These are phyloP conservation scores for Nicotiana tabacum DNA, from an alignment of 257 asterid species.

Conservation along the genomic window DNA sequence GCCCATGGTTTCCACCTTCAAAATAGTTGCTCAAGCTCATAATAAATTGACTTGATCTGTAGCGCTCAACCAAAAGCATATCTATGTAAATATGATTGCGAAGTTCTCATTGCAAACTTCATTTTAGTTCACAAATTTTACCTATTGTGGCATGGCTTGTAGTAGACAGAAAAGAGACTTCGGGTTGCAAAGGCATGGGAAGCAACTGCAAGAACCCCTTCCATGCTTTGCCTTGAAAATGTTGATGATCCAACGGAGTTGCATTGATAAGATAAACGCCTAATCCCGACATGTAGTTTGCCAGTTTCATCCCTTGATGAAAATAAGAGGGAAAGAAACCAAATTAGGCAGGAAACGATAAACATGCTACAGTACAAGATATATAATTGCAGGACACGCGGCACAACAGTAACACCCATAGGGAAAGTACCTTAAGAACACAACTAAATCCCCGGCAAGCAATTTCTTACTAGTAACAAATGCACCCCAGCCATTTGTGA, in stretches of 20 bases:
- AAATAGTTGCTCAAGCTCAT: not conserved
- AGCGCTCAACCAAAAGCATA: conserved; percentile 5
- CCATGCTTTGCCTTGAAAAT: conserved; percentile 5
- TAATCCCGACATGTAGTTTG: conserved; percentile 16
- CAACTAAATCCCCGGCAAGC: conserved; percentile 63
- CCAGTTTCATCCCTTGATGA: conserved; percentile 11
- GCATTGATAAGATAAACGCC: not conserved
- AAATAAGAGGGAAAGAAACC: not conserved
- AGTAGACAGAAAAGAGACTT: not conserved
- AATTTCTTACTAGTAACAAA: conserved; percentile 64
- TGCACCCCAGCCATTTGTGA: conserved; percentile 76
- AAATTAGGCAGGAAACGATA: not conserved
- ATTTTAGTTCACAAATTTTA: not conserved
- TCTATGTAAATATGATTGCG: not conserved
- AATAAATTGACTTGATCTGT: conserved; percentile 15
- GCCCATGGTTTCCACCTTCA: not conserved
- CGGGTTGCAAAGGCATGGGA: conserved; percentile 11
- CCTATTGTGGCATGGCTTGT: conserved; percentile 8
- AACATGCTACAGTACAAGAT: not conserved
- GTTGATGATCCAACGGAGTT: not conserved
- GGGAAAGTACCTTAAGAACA: conserved; percentile 55
- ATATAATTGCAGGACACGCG: not conserved
- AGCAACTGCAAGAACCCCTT: conserved; percentile 3
- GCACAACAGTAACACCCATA: not conserved
- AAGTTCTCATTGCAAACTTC: not conserved